Evolutionary conservation across 2,329 filamentous ascomycete genomes (phyloP), one percentile per base, ranked within the genome.

Genomic region (Paradendryphiella salina): DNA sequence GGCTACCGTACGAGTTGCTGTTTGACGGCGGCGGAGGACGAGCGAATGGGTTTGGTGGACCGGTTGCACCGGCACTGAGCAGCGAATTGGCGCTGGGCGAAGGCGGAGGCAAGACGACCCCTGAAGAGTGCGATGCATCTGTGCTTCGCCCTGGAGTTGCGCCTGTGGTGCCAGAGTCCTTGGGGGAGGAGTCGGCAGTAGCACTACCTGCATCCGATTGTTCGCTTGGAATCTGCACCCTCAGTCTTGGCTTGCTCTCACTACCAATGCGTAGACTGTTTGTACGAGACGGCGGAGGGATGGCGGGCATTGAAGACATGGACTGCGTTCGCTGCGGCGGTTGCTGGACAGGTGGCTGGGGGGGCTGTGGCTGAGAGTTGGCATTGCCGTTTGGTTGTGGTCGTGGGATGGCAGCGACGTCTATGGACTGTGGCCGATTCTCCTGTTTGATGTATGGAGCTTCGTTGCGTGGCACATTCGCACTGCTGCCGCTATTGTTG

Each of bases 41-140:
- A 6, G 94, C 94, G 72, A 97, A 99, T 0, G 94, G 94, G 71
- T 99, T 99, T 2, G 91, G 91, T 11, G 94, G 94, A 0, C 94
- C 94, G 31, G 87, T 88, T 7, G 94, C 93, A 33, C 94, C 94
- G 0, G 94, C 94, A 39, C 91, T 96, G 47, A 96, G 79, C 5
- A 97, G 79, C 2, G 90, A 85, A 17, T 88, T 88, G 2, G 90
- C 89, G 23, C 90, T 96, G 0, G 94, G 93, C 1, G 94, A 96
- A 0, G 94, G 94, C 6, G 93, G 93, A 14, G 94, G 94, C 5
- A 99, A 80, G 2, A 96, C 90, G 15, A 96, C 86, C 14, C 85
- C 84, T 4, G 82, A 82, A 13, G 83, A 80, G 62, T 86, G 83
- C 4, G 81, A 85, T 37, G 85, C 75, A 41, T 82, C 80, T 0